Percentiles rank a stretch among this genome's conserved stretches.
Evolutionary conservation across 768 basidiomycete genomes (phyloP).

Genomic region (Boletellus emodensis): DNA sequence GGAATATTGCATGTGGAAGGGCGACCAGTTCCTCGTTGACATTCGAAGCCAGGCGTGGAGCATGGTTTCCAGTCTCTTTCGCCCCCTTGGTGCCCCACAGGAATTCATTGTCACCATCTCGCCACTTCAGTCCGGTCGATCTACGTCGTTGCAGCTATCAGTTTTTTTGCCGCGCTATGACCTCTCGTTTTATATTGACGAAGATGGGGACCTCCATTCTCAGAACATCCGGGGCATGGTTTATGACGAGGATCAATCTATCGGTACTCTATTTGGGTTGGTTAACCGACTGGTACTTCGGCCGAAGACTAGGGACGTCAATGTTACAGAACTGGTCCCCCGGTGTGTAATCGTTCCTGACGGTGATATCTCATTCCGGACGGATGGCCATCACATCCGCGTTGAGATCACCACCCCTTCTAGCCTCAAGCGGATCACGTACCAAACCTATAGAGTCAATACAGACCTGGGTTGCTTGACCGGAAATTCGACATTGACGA

Average conservation of each 20-base stretch:
- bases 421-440: constrained; percentile 4
- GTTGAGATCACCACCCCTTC: constrained; percentile 5
- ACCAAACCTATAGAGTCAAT: constrained; percentile 28
- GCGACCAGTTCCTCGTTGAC: constrained; percentile 20
- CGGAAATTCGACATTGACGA: constrained; percentile 10
- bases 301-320: constrained; percentile 7
- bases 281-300: constrained; percentile 38
- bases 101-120: constrained; percentile 22
- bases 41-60: constrained; percentile 24
- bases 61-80: constrained; percentile 23
- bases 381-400: constrained; percentile 9
- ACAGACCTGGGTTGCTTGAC: constrained; percentile 26
- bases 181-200: constrained; percentile 38
- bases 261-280: constrained; percentile 44
- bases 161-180: constrained; percentile 37
- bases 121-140: not conserved
- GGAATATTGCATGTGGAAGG: constrained; percentile 4
- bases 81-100: constrained; percentile 16
- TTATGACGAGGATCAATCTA: constrained; percentile 38
- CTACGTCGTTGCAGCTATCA: constrained; percentile 12
- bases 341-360: constrained; percentile 37
- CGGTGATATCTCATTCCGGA: constrained; percentile 32
- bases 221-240: constrained; percentile 39
- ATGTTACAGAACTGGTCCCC: not conserved
- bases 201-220: constrained; percentile 34